Conservation (phyloP, 345 rosid genomes). For the Geranium brycei region DNA sequence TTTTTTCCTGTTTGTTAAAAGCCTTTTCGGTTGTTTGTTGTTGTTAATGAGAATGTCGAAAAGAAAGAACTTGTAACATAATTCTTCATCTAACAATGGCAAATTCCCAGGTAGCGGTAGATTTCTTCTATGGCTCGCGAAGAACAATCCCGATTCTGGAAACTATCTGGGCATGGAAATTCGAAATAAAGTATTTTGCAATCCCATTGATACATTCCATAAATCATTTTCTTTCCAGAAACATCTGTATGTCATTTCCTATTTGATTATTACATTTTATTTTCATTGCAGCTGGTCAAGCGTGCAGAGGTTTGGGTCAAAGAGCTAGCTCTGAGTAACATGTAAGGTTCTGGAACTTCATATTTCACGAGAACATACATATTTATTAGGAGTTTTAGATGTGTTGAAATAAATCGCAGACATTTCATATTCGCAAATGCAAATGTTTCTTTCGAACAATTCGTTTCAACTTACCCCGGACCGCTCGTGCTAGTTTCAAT, state of each 20-base stretch:
- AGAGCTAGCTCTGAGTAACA: constrained; percentile 57
- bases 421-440: constrained; percentile 83
- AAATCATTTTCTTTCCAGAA: neutral
- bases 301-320: constrained; percentile 77
- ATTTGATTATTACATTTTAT: constrained; percentile 3
- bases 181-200: constrained; percentile 51
- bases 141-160: constrained; percentile 30
- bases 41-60: neutral
- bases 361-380: too few relatives aligned
- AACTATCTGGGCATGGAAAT: constrained; percentile 91
- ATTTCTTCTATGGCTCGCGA: constrained; percentile 83
- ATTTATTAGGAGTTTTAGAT: too few relatives aligned
- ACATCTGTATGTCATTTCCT: constrained; percentile 5
- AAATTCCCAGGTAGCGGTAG: constrained; percentile 73
- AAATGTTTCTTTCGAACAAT: constrained; percentile 47
- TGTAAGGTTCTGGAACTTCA: constrained; percentile 27
- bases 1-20: neutral
- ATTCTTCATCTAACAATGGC: neutral
- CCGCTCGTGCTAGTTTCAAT: constrained; percentile 69
- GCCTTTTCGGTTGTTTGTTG: neutral
- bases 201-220: neutral
- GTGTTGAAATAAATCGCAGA: constrained; percentile 26
- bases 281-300: constrained; percentile 51
- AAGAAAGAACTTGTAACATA: neutral
- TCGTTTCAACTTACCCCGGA: constrained; percentile 63